Evolutionary conservation across 164 flowering plant species (phyloP).

Genomic region (Pachysandra terminalis): DNA sequence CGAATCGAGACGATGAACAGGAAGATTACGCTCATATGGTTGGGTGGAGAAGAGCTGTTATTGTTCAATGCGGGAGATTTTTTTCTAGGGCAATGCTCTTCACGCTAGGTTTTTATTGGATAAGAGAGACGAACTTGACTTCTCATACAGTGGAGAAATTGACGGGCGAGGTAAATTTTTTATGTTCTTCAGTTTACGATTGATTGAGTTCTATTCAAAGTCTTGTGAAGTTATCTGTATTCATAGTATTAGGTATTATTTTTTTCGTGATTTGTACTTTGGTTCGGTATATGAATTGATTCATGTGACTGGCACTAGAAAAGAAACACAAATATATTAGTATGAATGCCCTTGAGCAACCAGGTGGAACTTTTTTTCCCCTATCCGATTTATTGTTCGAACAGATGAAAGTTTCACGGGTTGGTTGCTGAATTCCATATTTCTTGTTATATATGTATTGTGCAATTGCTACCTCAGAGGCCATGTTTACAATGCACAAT

Average conservation of each 20-base stretch:
- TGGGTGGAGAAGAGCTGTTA: slow-evolving; percentile 42
- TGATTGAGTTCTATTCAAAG: no score
- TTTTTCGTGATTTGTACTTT: background rate
- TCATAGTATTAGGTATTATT: background rate
- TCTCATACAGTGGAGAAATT: slow-evolving; percentile 4
- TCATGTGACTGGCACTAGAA: background rate
- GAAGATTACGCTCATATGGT: slow-evolving; percentile 74
- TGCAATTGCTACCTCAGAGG: no score
- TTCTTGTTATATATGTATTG: no score
- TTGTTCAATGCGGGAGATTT: slow-evolving; percentile 29
- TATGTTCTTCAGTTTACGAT: background rate
- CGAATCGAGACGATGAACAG: slow-evolving; percentile 31
- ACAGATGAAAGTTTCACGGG: background rate
- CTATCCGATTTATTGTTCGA: background rate
- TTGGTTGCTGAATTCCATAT: no score
- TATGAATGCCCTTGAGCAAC: background rate
- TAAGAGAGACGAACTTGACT: slow-evolving; percentile 13
- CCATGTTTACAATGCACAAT: no score
- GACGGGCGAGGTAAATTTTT: slow-evolving; percentile 13
- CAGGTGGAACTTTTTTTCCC: background rate
- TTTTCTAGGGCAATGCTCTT: slow-evolving; percentile 32
- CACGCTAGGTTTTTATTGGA: slow-evolving; percentile 35
- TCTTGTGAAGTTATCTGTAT: no score
- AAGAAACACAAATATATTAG: background rate
- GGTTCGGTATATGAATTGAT: background rate